These are phyloP conservation scores for Cicer arietinum DNA, from an alignment of 306 rosid genomes.

Conservation along the genomic window DNA sequence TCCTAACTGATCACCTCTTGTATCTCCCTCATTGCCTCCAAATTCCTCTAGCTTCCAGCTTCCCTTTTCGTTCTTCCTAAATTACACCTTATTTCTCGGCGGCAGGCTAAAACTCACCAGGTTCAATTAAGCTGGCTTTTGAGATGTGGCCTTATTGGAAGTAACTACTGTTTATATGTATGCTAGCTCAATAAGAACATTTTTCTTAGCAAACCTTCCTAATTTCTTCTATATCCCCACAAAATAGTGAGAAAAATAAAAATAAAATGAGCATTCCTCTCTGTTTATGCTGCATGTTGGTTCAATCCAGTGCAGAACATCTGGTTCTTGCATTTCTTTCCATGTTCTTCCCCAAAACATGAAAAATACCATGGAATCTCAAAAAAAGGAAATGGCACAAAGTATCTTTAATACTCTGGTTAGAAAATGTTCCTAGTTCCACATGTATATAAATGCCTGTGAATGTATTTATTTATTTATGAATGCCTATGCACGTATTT, in stretches of 20 bases:
- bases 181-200: conserved; percentile 14
- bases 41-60: conserved; percentile 9
- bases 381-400: conserved; percentile 10
- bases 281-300: conserved; percentile 1
- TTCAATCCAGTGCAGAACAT: conserved; percentile 17
- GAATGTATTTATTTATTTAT: conserved; percentile 22
- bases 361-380: conserved; percentile 20
- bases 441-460: conserved; percentile 20
- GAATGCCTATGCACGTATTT: conserved; percentile 33
- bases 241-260: conserved; percentile 31
- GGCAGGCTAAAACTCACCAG: conserved; percentile 2
- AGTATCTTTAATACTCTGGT: conserved; percentile 28
- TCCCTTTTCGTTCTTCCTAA: conserved; percentile 7
- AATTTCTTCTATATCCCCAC: conserved; percentile 29
- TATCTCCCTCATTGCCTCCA: conserved; percentile 18
- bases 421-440: conserved; percentile 18
- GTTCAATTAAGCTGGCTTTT: conserved; percentile 18
- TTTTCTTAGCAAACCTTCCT: conserved; percentile 18
- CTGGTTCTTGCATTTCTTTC: conserved; percentile 29
- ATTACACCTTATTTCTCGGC: not conserved
- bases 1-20: conserved; percentile 27
- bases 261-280: conserved; percentile 12
- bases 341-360: conserved; percentile 18
- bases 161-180: conserved; percentile 20
- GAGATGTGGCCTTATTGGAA: not conserved